Evolutionary conservation across 2,329 filamentous ascomycete genomes (phyloP).

Genomic region (Xylariaceae sp.): DNA sequence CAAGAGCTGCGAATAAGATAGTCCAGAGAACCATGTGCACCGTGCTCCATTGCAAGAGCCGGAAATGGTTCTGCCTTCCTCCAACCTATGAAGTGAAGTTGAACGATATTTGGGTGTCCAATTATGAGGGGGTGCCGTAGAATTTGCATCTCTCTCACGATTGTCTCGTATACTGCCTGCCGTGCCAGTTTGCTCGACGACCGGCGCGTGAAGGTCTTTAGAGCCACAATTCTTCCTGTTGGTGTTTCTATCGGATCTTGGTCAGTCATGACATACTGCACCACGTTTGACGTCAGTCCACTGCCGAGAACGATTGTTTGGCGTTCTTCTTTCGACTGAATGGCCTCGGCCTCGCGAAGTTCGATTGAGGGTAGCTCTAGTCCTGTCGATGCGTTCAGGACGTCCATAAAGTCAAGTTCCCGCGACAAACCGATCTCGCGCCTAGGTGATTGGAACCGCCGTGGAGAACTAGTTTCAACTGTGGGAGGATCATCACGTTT

Average conservation of each 20-base stretch:
- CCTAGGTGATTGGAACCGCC: too few relatives aligned
- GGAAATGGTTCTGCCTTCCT: slow-evolving; percentile 5
- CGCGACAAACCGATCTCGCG: neutral
- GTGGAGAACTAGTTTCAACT: too few relatives aligned
- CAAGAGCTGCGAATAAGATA: slow-evolving; percentile 4
- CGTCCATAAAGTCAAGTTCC: neutral
- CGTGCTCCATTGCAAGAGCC: slow-evolving; percentile 5
- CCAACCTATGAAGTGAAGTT: slow-evolving; percentile 9
- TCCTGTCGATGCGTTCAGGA: neutral
- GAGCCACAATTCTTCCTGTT: neutral
- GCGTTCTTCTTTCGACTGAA: neutral
- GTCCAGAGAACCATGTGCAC: slow-evolving; percentile 6
- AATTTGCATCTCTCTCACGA: slow-evolving; percentile 7
- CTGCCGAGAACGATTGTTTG: slow-evolving; percentile 6
- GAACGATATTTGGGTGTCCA: slow-evolving; percentile 8
- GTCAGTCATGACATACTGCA: slow-evolving; percentile 2
- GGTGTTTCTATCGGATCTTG: neutral
- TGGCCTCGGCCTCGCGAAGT: neutral
- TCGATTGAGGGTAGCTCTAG: neutral
- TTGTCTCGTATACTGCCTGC: slow-evolving; percentile 5
- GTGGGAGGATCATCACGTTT: too few relatives aligned
- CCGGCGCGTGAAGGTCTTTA: slow-evolving; percentile 1
- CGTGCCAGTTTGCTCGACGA: neutral
- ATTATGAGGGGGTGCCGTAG: neutral
- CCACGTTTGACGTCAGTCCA: slow-evolving; percentile 7